Evolutionary conservation across 2,329 filamentous ascomycete species (phyloP), one percentile per base, ranked within the genome.

Genomic region (Cladosporium sphaerospermum): DNA sequence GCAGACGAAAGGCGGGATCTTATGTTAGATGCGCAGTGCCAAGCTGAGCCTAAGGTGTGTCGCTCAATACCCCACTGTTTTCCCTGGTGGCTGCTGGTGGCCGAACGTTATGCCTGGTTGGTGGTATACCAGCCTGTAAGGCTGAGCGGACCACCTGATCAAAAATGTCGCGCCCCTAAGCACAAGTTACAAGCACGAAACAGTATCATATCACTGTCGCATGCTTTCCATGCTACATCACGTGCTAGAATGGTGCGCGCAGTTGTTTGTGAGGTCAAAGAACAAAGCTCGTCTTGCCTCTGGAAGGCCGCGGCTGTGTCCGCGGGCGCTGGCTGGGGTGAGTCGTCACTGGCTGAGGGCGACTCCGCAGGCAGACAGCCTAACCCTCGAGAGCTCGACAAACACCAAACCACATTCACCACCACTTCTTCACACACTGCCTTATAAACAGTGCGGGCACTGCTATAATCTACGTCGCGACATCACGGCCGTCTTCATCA

Each of bases 321-420:
- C 23, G 23, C 23, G 23, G 23, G 23, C 23, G 23, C 3, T 18
- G 23, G 23, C 23, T 28, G 23, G 23, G 36, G 36, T 11, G 16
- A 39, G 36, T 39, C 11, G n/a, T 14, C 11, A 39, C 36, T 39
- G 10, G 36, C 36, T 14, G 11, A 14, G 16, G 36, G 36, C 36
- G 16, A 14, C 36, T 14, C n/a, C 16, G 36, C 13, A 13, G 16
- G 36, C 16, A 39, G 16, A 14, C 36, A 14, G 16, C 16, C n/a
- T 11, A 14, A 39, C 16, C n/a, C n/a, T 39, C 16, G 36, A 39
- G n/a, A 39, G 13, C 36, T 39, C n/a, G n/a, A n/a, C 36, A 39
- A 13, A 14, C 36, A 13, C 16, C 36, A 39, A 13, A 39, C 64
- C n/a, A 39, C n/a, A 9, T 14, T 9, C 36, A 13, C 13, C 36